These are phyloP conservation scores for Xerocomellus dryophilus DNA, from an alignment of 768 basidiomycete species.

Conservation along the genomic window DNA sequence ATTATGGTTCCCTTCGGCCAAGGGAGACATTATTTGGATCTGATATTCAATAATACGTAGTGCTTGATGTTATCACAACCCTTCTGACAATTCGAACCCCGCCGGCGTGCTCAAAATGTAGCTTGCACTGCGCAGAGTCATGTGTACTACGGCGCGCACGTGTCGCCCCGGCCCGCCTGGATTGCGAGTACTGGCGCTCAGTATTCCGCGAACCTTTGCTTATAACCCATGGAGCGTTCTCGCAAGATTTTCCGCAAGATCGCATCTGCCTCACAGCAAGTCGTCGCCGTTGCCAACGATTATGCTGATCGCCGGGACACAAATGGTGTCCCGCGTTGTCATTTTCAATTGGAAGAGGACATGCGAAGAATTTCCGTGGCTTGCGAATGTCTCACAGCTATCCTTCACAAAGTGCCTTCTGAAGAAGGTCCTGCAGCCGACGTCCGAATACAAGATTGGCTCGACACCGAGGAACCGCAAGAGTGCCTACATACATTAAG, in stretches of 20 bases:
- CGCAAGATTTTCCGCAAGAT: constrained; percentile 1
- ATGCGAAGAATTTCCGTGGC: constrained; percentile 7
- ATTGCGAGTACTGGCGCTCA: too few relatives aligned
- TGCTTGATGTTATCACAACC: too few relatives aligned
- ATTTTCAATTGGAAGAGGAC: constrained; percentile 4
- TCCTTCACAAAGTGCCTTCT: neutral
- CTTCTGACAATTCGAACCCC: too few relatives aligned
- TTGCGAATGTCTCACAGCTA: neutral
- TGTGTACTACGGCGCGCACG: too few relatives aligned
- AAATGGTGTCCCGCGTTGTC: neutral
- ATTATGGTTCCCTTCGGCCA: too few relatives aligned
- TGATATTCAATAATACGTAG: too few relatives aligned
- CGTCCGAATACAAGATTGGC: neutral
- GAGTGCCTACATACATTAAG: neutral
- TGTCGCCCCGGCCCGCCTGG: too few relatives aligned
- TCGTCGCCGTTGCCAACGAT: neutral
- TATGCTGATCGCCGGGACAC: neutral
- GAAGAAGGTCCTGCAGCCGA: neutral
- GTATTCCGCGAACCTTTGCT: neutral
- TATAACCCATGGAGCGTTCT: constrained; percentile 4
- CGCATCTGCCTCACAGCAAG: neutral
- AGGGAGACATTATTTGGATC: too few relatives aligned
- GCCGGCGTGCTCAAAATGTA: too few relatives aligned
- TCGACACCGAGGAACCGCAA: neutral
- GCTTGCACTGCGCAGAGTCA: too few relatives aligned